Evolutionary conservation across 305 asterid species (phyloP).

Genomic region (Striga hermonthica): DNA sequence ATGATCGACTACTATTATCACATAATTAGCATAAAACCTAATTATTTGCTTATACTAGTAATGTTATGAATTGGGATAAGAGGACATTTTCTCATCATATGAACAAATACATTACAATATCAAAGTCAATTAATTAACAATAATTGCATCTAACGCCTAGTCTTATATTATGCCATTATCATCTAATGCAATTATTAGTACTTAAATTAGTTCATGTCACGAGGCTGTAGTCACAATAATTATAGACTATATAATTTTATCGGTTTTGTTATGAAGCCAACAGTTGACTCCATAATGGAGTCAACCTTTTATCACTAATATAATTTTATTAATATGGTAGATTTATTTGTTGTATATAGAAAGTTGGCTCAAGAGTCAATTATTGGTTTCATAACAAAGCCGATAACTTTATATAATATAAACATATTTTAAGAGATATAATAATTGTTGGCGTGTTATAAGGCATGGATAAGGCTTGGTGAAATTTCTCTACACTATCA

Average conservation of each 20-base stretch:
- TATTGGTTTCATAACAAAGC: no score
- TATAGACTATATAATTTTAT: no score
- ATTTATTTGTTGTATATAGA: no score
- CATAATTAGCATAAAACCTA: not conserved
- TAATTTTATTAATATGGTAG: no score
- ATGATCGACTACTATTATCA: no score
- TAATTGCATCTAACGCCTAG: slow-evolving; percentile 18
- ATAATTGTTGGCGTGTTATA: slow-evolving; percentile 18
- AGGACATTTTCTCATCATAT: slow-evolving; percentile 20
- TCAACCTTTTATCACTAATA: no score
- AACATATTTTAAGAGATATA: slow-evolving; percentile 5
- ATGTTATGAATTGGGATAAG: slow-evolving; percentile 2
- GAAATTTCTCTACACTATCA: slow-evolving; percentile 24
- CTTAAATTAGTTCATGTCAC: not conserved
- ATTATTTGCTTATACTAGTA: slow-evolving; percentile 12
- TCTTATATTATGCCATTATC: not conserved
- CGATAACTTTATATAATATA: no score
- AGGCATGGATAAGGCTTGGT: slow-evolving; percentile 30
- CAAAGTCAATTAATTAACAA: not conserved
- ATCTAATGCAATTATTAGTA: not conserved
- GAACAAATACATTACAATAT: slow-evolving; percentile 2
- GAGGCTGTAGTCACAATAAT: not conserved
- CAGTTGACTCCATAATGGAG: no score
- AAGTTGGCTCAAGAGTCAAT: no score
- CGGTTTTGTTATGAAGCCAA: no score